phyloP scores from a whole-genome alignment of 345 rosid genomes.

The Camelina laxa region DNA sequence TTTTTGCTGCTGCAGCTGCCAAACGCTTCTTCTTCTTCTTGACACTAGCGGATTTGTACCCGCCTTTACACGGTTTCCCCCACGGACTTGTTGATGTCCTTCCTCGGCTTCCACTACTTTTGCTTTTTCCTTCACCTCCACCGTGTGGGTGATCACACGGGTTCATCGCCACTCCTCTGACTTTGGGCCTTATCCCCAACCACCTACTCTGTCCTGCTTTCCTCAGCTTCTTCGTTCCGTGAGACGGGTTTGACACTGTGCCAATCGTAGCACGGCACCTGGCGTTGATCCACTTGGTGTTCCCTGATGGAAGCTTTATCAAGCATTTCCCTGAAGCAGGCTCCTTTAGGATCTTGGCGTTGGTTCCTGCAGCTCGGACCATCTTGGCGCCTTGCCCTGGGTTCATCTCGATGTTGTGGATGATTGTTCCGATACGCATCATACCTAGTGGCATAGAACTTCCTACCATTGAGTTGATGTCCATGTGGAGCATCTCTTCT shows the following conservation, averaged over 20 bases:
- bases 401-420: slow-evolving; percentile 89
- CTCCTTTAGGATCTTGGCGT: slow-evolving; percentile 84
- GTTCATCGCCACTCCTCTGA: slow-evolving; percentile 87
- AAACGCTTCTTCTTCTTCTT: slow-evolving; percentile 58
- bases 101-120: slow-evolving; percentile 77
- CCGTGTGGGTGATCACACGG: slow-evolving; percentile 97
- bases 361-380: slow-evolving; percentile 84
- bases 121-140: slow-evolving; percentile 95
- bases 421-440: slow-evolving; percentile 89
- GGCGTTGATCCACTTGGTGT: slow-evolving; percentile 65
- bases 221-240: slow-evolving; percentile 61
- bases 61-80: slow-evolving; percentile 90
- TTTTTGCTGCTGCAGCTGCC: slow-evolving; percentile 37
- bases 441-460: slow-evolving; percentile 81
- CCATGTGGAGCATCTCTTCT: slow-evolving; percentile 68
- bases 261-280: slow-evolving; percentile 81
- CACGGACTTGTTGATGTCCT: slow-evolving; percentile 73
- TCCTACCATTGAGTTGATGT: slow-evolving; percentile 82
- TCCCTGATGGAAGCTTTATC: slow-evolving; percentile 77
- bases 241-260: slow-evolving; percentile 70
- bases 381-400: slow-evolving; percentile 88
- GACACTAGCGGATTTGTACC: slow-evolving; percentile 66
- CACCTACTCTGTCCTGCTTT: slow-evolving; percentile 91
- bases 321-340: slow-evolving; percentile 57
- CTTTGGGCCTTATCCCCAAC: slow-evolving; percentile 82